Base-by-base conservation (phyloP, 2,329 filamentous ascomycete genomes). In the Nothophaeocryptopus gaeumannii region DNA sequence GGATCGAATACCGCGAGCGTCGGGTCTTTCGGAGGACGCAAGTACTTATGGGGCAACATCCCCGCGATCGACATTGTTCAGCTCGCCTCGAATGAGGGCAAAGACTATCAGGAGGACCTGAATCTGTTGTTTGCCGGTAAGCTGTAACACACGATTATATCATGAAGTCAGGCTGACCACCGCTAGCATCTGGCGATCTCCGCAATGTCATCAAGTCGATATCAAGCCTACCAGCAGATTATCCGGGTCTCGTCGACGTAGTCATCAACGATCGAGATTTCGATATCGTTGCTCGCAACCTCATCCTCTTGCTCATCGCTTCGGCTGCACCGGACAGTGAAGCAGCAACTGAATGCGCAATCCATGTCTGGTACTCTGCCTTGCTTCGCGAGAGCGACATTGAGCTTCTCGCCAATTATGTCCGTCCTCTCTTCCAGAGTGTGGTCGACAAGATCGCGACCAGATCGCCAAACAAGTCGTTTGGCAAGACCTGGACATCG, bases 311-410 rank as follows among this genome's bases (percentile, higher is more conserved):
- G 1, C 64, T 78, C 3, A 46, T 70, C 3, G 64, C 65, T 0
- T 31, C 58, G 2, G 33, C 20, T 5, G 31, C 33, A 30, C 9
- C 33, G 1, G 43, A 56, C 47, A 67, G 7, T 0, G 51, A 63
- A 0, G 50, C 51, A 5, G 66, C 64, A 1, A 53, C 60, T 2
- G 63, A 66, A 0, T 62, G 61, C 12, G 73, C 75, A 38, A 53
- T 74, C 1, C 73, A 77, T 56, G 8, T 75, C 3, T 77, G 74
- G 74, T 77, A 76, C 58, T 78, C 74, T 0, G 69, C 70, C 1
- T 44, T 67, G 3, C 14, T 75, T 0, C 59, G 64, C 1, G 15
- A 48, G 5, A 35, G 31, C 2, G 54, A 69, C 40, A 8, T 66
- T 1, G 13, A 59, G 0, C 34, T 54, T 1, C 51, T 74, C 3